Base-by-base conservation (phyloP, 768 basidiomycete genomes). In the Lentinus tigrinus region DNA sequence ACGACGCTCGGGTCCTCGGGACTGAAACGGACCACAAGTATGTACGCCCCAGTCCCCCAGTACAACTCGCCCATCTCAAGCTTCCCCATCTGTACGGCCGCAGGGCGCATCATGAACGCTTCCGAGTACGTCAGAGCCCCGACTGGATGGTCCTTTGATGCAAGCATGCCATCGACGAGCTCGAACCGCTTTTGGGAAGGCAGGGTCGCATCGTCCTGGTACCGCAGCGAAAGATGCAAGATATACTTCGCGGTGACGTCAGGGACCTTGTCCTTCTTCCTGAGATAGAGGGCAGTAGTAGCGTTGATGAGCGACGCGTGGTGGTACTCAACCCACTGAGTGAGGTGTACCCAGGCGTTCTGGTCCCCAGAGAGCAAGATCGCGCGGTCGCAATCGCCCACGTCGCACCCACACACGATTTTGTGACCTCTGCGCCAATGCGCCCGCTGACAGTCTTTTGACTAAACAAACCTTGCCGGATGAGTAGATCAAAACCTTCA, bases 1-100 rank as follows among this genome's bases (percentile, higher is more conserved):
- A 56, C 26, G 9, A 4, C 24, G 4, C 1, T 14, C 40, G 21
- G 40, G 1, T 42, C 16, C 21, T 17, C 8, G 16, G 16, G 40
- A n/a, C n/a, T n/a, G 47, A 50, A 56, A 16, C 47, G 23, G 14
- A 49, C 48, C 34, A 40, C n/a, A 24, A 56, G 28, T 3, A 50
- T 4, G 21, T 56, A 56, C 24, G 10, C 48, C 38, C 55, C 55
- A 7, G 47, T 56, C 16, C 47, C 55, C 36, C 38, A 28, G 28
- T 56, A 56, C 3, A 9, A 7, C 16, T 42, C n/a, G 11, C 14
- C 47, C 17, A 42, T 24, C 47, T 49, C 47, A 24, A n/a, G 28
- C 47, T 42, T 49, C 28, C 47, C 55, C 38, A 56, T 49, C 38
- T 49, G 47, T 3, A 49, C 40, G n/a, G 38, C 51, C 10, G 13